phyloP scores from a whole-genome alignment of 2,329 filamentous ascomycete genomes.

The Corynespora cassiicola region DNA sequence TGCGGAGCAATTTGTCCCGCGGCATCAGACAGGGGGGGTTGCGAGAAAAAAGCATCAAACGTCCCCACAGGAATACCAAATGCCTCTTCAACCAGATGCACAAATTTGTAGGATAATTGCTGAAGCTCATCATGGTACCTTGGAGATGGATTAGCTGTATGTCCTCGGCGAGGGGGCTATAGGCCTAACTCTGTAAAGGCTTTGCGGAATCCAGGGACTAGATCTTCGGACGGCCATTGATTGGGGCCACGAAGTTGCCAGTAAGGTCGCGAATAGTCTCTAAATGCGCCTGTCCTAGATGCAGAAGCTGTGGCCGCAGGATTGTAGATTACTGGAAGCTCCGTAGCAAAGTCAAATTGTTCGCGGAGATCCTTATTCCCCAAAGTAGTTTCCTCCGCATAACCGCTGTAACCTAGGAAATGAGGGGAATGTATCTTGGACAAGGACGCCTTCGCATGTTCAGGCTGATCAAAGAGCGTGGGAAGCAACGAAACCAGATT shows the following conservation, averaged over 20 bases:
- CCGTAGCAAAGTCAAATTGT: constrained; percentile 67
- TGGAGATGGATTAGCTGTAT: constrained; percentile 10
- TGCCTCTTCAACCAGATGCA: constrained; percentile 63
- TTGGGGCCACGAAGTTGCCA: constrained; percentile 51
- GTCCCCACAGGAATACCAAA: constrained; percentile 57
- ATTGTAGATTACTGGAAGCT: constrained; percentile 47
- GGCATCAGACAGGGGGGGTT: constrained; percentile 35
- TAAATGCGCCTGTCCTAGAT: constrained; percentile 30
- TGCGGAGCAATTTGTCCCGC: constrained; percentile 45
- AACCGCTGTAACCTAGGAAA: constrained; percentile 66
- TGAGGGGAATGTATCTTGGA: constrained; percentile 60
- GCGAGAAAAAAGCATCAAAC: constrained; percentile 60
- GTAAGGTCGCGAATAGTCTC: constrained; percentile 48
- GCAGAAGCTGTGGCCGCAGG: constrained; percentile 26
- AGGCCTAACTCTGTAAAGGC: constrained; percentile 31
- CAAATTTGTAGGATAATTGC: constrained; percentile 59
- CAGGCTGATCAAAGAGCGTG: constrained; percentile 13
- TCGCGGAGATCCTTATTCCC: constrained; percentile 61
- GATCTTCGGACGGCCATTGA: constrained; percentile 40
- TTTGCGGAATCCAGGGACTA: constrained; percentile 37
- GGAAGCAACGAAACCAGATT: constrained; percentile 42
- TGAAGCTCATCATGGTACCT: constrained; percentile 61
- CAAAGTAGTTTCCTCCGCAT: constrained; percentile 63
- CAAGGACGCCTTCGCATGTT: constrained; percentile 10
- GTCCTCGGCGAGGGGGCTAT: neutral